These are phyloP conservation scores for Pyrenochaeta sp. DNA, from an alignment of 2,329 filamentous ascomycete genomes.

Conservation along the genomic window DNA sequence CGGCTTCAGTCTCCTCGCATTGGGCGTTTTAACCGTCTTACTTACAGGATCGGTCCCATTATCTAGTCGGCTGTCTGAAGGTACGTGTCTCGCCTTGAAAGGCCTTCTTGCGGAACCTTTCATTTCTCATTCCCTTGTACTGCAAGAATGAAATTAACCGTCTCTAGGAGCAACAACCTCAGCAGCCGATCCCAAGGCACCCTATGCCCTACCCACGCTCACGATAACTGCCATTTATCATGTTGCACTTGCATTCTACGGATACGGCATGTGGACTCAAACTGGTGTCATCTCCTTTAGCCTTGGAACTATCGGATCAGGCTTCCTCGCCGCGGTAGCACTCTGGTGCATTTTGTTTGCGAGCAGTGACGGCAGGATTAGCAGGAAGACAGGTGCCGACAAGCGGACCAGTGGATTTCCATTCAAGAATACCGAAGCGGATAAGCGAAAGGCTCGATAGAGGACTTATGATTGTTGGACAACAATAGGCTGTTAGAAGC, in stretches of 20 bases:
- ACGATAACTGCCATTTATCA: constrained; percentile 75
- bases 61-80: constrained; percentile 56
- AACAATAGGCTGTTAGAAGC: background rate
- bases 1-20: constrained; percentile 71
- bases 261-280: constrained; percentile 72
- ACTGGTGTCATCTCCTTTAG: constrained; percentile 66
- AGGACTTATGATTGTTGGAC: background rate
- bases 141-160: background rate
- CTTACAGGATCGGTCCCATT: constrained; percentile 76
- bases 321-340: constrained; percentile 67
- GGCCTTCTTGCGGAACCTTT: background rate
- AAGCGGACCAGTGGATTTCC: constrained; percentile 73
- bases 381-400: constrained; percentile 70
- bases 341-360: constrained; percentile 71
- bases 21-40: constrained; percentile 71
- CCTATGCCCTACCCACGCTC: constrained; percentile 69
- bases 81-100: constrained; percentile 18
- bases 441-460: constrained; percentile 57
- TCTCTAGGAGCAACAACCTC: constrained; percentile 45
- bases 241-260: constrained; percentile 60
- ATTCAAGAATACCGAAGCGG: constrained; percentile 67
- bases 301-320: constrained; percentile 67
- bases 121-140: background rate
- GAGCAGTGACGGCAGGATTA: constrained; percentile 64
- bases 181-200: constrained; percentile 47